A percentile compares a stretch with the other conserved stretches of the same genome.
Evolutionary conservation across 345 rosid genomes (phyloP).

Genomic region (Pseudoturritis turrita): DNA sequence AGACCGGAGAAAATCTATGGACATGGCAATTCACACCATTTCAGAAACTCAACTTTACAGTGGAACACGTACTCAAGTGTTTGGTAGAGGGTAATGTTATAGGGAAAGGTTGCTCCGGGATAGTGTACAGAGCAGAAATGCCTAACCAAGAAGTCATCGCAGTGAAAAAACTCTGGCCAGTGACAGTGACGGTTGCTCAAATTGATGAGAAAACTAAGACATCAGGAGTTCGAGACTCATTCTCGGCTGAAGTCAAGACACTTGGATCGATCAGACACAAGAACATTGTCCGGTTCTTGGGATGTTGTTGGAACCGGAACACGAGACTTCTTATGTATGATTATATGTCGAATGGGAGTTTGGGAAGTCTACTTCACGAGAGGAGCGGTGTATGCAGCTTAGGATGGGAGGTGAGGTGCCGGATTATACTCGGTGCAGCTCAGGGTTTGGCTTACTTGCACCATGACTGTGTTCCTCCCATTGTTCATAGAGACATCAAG

Average conservation of each 20-base stretch:
- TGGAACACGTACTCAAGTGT: conserved; percentile 61
- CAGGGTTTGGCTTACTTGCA: conserved; percentile 92
- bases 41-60: conserved; percentile 65
- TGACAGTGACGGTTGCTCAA: conserved; percentile 23
- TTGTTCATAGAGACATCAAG: conserved; percentile 90
- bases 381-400: conserved; percentile 44
- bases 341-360: conserved; percentile 81
- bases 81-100: conserved; percentile 64
- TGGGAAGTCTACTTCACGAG: conserved; percentile 81
- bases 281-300: conserved; percentile 82
- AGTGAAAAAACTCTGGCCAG: conserved; percentile 82
- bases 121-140: conserved; percentile 77
- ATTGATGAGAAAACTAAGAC: conserved; percentile 34
- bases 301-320: conserved; percentile 80
- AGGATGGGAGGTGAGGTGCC: conserved; percentile 76
- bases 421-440: conserved; percentile 72
- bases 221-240: conserved; percentile 65
- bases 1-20: conserved; percentile 45
- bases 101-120: conserved; percentile 89
- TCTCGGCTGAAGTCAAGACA: conserved; percentile 83
- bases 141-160: conserved; percentile 65
- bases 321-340: conserved; percentile 86
- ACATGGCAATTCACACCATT: conserved; percentile 86
- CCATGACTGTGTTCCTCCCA: conserved; percentile 87
- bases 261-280: conserved; percentile 82